Evolutionary conservation across 495 filamentous ascomycete genomes (phyloP), one percentile per base, ranked within the genome.

Genomic region (Annulohypoxylon maeteangense): DNA sequence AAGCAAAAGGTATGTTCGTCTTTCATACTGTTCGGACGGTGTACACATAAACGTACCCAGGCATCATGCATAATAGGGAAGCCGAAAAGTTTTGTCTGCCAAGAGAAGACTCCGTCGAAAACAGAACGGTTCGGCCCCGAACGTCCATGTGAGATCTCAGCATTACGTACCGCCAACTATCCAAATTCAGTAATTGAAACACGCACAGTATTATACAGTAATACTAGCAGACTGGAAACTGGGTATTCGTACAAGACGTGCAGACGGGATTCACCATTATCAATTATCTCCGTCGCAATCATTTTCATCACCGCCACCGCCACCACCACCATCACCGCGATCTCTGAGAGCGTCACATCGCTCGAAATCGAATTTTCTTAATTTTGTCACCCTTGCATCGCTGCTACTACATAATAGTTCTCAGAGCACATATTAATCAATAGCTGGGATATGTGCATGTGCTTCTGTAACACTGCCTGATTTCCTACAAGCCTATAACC

Each of bases 381-480:
- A n/a, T 22, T 32, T 58, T 57, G 14, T 40, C 34, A 45, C 36
- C 48, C 25, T 64, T 55, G 10, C 55, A 60, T 44, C 16, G 45
- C 34, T 54, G 22, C 64, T 22, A 57, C 62, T 22, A 57, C 62
- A 25, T 25, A 23, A 44, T 55, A n/a, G 50, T 34, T 54, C 40
- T 54, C 27, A 29, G n/a, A 34, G 22, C 38, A 44, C 36, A 59
- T 58, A 44, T 58, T 40, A 67, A 60, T 57, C 32, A 57, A 40
- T 57, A 29, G 55, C 45, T 12, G 25, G 50, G 48, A 31, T 48
- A 59, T 32, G 12, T 23, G 42, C 56, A 71, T 66, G 60, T 62
- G 62, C 27, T 61, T 66, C 38, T 66, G 63, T 63, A 47, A 63
- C 68, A 71, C 63, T n/a, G 58, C 63, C 44, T 51, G 68, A 64